A percentile compares a stretch with the other conserved stretches of the same genome.
Evolutionary conservation across 345 rosid species (phyloP).

Genomic region (Odontarrhena argentea): DNA sequence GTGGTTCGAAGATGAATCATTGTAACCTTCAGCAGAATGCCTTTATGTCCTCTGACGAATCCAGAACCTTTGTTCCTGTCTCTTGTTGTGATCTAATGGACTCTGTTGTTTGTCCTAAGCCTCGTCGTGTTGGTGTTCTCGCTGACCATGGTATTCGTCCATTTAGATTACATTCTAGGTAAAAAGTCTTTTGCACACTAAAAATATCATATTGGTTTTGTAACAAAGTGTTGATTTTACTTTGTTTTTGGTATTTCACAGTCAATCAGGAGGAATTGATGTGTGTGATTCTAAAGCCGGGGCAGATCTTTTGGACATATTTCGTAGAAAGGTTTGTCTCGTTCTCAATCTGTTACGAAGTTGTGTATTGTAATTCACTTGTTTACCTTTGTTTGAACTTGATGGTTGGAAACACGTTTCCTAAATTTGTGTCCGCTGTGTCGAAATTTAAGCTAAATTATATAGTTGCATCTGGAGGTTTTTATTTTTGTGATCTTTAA

Average conservation of each 20-base stretch:
- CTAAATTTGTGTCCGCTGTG: background rate
- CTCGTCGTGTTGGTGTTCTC: conserved; percentile 62
- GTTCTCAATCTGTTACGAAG: background rate
- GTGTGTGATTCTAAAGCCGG: conserved; percentile 56
- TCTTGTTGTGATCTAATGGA: conserved; percentile 46
- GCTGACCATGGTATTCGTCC: conserved; percentile 48
- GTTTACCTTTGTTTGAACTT: conserved; percentile 6
- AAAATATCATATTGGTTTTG: background rate
- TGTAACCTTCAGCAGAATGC: conserved; percentile 77
- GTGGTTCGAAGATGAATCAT: conserved; percentile 66
- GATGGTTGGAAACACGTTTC: background rate
- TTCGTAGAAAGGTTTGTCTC: conserved; percentile 55
- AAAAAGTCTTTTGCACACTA: conserved; percentile 18
- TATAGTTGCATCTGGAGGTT: background rate
- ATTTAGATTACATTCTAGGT: conserved; percentile 63
- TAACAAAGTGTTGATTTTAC: background rate
- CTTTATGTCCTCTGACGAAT: conserved; percentile 54
- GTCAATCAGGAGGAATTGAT: conserved; percentile 45
- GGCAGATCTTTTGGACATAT: conserved; percentile 66
- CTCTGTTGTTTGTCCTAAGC: conserved; percentile 83
- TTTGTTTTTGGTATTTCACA: conserved; percentile 1
- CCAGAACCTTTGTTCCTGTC: conserved; percentile 45
- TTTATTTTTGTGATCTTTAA: background rate
- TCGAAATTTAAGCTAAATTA: background rate
- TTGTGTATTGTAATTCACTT: background rate